Evolutionary conservation across 2,329 filamentous ascomycete species (phyloP).

Genomic region (Aureobasidium sp.): DNA sequence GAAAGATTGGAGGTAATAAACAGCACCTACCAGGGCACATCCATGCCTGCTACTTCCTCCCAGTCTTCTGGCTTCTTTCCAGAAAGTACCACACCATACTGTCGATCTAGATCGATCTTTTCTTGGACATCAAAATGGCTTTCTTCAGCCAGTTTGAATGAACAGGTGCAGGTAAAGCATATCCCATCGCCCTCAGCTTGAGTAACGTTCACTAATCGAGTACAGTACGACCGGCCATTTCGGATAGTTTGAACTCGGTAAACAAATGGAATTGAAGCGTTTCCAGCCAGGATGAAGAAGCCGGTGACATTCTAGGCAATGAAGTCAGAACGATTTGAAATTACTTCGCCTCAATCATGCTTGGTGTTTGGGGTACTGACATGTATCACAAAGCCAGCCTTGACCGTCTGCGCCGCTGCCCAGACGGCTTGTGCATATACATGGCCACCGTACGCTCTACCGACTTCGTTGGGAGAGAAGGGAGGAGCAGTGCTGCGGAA

Average conservation of each 20-base stretch:
- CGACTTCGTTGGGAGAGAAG: conserved; percentile 35
- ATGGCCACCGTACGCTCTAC: conserved; percentile 46
- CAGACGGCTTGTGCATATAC: conserved; percentile 50
- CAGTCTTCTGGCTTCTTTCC: conserved; percentile 26
- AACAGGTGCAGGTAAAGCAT: conserved; percentile 45
- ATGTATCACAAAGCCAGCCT: conserved; percentile 42
- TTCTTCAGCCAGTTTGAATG: conserved; percentile 41
- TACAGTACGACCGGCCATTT: conserved; percentile 44
- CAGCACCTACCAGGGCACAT: conserved; percentile 25
- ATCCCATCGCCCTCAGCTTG: conserved; percentile 37
- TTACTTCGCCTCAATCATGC: background rate
- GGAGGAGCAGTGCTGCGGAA: conserved; percentile 32
- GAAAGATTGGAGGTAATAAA: too few relatives aligned
- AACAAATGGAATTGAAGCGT: conserved; percentile 39
- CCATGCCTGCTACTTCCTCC: conserved; percentile 28
- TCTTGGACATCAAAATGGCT: conserved; percentile 28
- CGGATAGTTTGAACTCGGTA: conserved; percentile 44
- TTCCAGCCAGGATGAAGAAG: conserved; percentile 42
- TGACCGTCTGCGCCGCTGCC: conserved; percentile 47
- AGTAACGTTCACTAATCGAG: conserved; percentile 43
- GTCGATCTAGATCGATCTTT: conserved; percentile 24
- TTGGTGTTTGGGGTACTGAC: conserved; percentile 26
- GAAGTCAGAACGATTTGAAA: conserved; percentile 12
- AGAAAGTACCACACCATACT: conserved; percentile 27
- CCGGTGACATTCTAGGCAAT: conserved; percentile 42